A percentile compares a stretch with the other conserved stretches of the same genome.
Evolutionary conservation across 1,284 basidiomycete species (phyloP).

Genomic region (Apiotrichum veenhuisii): DNA sequence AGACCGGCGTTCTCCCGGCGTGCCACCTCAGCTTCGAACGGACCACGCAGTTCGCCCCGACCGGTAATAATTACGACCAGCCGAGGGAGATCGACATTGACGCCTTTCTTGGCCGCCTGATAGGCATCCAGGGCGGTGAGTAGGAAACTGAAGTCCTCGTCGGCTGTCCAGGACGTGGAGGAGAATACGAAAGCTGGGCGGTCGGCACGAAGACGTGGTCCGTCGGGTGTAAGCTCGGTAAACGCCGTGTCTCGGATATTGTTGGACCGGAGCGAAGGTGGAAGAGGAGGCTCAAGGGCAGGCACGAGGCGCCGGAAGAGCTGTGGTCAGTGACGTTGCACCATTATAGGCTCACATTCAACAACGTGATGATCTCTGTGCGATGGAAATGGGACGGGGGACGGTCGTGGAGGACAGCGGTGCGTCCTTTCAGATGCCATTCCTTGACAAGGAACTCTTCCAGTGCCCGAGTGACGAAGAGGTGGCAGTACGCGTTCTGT

Average conservation of each 20-base stretch:
- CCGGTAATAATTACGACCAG: constrained; percentile 85
- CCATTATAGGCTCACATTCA: constrained; percentile 52
- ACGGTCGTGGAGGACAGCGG: constrained; percentile 76
- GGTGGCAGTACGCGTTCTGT: constrained; percentile 72
- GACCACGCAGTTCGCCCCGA: constrained; percentile 72
- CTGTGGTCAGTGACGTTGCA: constrained; percentile 39
- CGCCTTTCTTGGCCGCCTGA: constrained; percentile 21
- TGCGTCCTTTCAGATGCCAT: constrained; percentile 77
- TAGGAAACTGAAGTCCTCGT: constrained; percentile 89
- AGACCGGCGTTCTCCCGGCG: constrained; percentile 56
- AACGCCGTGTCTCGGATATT: constrained; percentile 29
- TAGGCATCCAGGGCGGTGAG: constrained; percentile 66
- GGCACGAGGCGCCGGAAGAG: constrained; percentile 58
- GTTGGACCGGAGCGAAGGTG: constrained; percentile 42
- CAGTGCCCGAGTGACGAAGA: constrained; percentile 94
- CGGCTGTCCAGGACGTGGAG: constrained; percentile 95
- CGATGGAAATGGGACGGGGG: constrained; percentile 76
- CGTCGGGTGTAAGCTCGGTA: constrained; percentile 24
- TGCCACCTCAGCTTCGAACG: constrained; percentile 67
- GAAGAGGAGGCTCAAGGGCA: constrained; percentile 29
- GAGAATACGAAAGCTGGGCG: constrained; percentile 84
- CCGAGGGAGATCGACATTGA: constrained; percentile 58
- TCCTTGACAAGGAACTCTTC: constrained; percentile 63
- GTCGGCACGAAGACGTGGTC: constrained; percentile 56
- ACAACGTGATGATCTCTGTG: constrained; percentile 63